Conservation (phyloP, 2,329 filamentous ascomycete species). For the Fusarium verticillioides region DNA sequence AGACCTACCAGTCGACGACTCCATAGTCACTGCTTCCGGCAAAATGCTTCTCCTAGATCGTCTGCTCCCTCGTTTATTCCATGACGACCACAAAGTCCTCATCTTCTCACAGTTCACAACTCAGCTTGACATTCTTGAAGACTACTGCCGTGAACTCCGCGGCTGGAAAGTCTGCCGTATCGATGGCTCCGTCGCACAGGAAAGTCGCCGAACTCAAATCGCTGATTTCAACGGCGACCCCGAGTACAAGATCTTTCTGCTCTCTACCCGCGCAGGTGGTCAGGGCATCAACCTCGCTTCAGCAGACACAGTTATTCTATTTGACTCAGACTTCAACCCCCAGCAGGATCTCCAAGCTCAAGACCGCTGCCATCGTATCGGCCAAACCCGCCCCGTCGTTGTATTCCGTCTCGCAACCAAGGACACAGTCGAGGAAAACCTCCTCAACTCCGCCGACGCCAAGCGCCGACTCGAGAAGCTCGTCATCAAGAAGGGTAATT, state of each 20-base stretch:
- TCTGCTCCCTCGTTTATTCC: constrained; percentile 79
- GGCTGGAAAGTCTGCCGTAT: constrained; percentile 88
- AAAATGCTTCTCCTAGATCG: constrained; percentile 97
- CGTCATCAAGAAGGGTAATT: constrained; percentile 93
- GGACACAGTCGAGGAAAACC: constrained; percentile 88
- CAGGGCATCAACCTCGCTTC: constrained; percentile 94
- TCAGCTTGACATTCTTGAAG: constrained; percentile 88
- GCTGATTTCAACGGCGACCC: constrained; percentile 75
- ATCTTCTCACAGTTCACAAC: constrained; percentile 98
- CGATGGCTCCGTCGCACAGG: constrained; percentile 85
- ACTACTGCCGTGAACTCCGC: constrained; percentile 82
- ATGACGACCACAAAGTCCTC: constrained; percentile 84
- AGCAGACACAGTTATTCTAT: constrained; percentile 92
- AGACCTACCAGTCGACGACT: constrained; percentile 75
- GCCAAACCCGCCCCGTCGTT: constrained; percentile 90
- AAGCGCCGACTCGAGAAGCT: constrained; percentile 94
- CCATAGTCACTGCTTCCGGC: constrained; percentile 85
- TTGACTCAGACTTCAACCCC: constrained; percentile 91
- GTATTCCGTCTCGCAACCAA: constrained; percentile 95
- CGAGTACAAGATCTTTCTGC: constrained; percentile 79
- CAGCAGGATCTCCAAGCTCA: constrained; percentile 97
- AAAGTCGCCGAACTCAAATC: constrained; percentile 76
- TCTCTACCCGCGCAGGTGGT: constrained; percentile 91
- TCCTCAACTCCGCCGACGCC: constrained; percentile 87
- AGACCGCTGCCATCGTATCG: constrained; percentile 93